A percentile compares a stretch with the other conserved stretches of the same genome.
Conservation (phyloP, 768 basidiomycete species). For the Boletus tylopilopsis region DNA sequence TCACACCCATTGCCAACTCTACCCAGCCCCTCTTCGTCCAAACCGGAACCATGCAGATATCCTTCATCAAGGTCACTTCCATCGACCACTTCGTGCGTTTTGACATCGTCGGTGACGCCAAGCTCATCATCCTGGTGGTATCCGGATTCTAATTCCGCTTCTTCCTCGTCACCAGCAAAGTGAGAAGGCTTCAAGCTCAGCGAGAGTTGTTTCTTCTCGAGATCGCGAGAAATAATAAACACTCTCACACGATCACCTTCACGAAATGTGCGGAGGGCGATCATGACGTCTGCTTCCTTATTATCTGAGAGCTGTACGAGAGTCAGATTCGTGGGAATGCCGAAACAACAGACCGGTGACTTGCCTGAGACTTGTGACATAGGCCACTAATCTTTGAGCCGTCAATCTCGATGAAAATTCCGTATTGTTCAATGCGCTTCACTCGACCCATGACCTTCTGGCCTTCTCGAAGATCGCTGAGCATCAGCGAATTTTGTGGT, state of each 20-base stretch:
- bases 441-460: constrained; percentile 79
- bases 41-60: background rate
- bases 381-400: constrained; percentile 81
- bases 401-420: constrained; percentile 90
- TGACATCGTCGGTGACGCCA: constrained; percentile 30
- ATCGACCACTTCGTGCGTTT: constrained; percentile 22
- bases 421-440: constrained; percentile 82
- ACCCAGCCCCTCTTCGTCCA: constrained; percentile 20
- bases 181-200: constrained; percentile 84
- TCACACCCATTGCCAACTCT: constrained; percentile 13
- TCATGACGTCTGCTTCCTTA: constrained; percentile 68
- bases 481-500: constrained; percentile 33
- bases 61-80: constrained; percentile 15
- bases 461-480: constrained; percentile 65
- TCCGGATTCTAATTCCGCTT: constrained; percentile 31
- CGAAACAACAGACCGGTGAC: constrained; percentile 10
- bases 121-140: constrained; percentile 22
- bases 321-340: background rate
- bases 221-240: constrained; percentile 66
- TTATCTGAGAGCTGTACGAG: constrained; percentile 78
- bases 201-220: constrained; percentile 77
- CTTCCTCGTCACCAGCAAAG: constrained; percentile 61
- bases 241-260: constrained; percentile 87
- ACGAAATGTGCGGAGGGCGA: constrained; percentile 78
- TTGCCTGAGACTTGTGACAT: constrained; percentile 91